A percentile compares a stretch with the other conserved stretches of the same genome.
phyloP scores from a whole-genome alignment of 768 basidiomycete species.

The Lactarius pseudohatsudake region DNA sequence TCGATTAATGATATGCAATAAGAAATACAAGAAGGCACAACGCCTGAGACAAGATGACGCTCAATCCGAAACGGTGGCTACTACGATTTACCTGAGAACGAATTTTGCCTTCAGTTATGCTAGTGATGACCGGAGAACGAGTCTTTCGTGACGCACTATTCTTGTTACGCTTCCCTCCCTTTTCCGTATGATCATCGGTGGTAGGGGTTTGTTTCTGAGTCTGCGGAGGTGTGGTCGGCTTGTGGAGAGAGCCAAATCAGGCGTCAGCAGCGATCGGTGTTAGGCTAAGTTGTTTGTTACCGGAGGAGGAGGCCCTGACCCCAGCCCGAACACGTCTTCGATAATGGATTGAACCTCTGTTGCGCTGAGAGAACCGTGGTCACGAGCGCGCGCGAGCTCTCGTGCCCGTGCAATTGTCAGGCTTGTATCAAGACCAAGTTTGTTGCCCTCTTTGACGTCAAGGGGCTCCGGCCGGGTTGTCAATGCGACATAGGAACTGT shows the following conservation, averaged over 20 bases:
- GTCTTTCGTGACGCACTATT: background rate
- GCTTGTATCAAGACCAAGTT: constrained; percentile 57
- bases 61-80: background rate
- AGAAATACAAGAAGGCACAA: background rate
- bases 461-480: constrained; percentile 52
- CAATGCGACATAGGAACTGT: constrained; percentile 53
- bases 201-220: background rate
- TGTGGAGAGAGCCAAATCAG: background rate
- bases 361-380: background rate
- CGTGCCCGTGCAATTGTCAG: constrained; percentile 53
- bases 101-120: background rate
- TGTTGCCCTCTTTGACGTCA: constrained; percentile 50
- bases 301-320: background rate
- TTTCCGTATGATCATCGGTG: background rate
- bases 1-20: background rate
- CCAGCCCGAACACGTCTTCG: background rate
- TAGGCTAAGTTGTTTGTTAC: too few relatives aligned
- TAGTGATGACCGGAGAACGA: background rate
- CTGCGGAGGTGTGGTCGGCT: background rate
- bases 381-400: constrained; percentile 38
- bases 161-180: background rate
- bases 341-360: background rate
- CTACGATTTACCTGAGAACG: background rate
- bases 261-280: background rate
- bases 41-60: background rate